Base-by-base conservation (phyloP, 805 yeast genomes). In the Schizosaccharomyces lindneri region DNA sequence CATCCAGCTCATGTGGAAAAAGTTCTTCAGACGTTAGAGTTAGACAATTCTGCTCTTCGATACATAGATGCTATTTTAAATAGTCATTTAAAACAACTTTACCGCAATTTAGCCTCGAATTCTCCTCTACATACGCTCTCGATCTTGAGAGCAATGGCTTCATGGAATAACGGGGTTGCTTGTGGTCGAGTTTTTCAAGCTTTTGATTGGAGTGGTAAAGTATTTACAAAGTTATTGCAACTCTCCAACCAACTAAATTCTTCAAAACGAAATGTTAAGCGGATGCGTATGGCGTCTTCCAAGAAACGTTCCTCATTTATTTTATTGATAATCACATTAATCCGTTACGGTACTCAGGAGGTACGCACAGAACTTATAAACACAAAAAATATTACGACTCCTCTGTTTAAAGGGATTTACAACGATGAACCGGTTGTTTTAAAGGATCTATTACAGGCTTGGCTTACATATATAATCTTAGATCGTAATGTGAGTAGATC, bases 171-270 rank as follows among this genome's bases (percentile, higher is more conserved):
- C 31, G 81, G 83, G 0, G 70, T 74, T 1, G 69, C 79, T 59
- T 70, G 81, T 1, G 82, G 79, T 61, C 82, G 79, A 6, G 78
- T 89, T 21, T 68, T 82, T 43, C 79, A 82, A 17, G 70, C 75
- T 55, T 85, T 89, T 68, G 96, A 89, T 71, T 75, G 87, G 62
- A 73, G 81, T 2, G 70, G 83, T 39, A 75, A 82, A 24, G 75
- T 77, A 5, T 72, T 88, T 32, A 82, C 87, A 1, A 84, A 80
- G 66, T 71, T 85, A 11, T 71, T 85, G 43, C 71, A 76, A 1
- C 85, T 86, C 0, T 70, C 78, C 0, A 73, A 73, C 19, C 62
- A 62, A 13, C 55, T 24, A 21, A 62, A 59, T 21, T 75, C 74
- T 71, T 9, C 70, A 69, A 32, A 62, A 64, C 6, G 69, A 71